Evolutionary conservation across 345 rosid genomes (phyloP).

Genomic region (Euphorbia peplus): DNA sequence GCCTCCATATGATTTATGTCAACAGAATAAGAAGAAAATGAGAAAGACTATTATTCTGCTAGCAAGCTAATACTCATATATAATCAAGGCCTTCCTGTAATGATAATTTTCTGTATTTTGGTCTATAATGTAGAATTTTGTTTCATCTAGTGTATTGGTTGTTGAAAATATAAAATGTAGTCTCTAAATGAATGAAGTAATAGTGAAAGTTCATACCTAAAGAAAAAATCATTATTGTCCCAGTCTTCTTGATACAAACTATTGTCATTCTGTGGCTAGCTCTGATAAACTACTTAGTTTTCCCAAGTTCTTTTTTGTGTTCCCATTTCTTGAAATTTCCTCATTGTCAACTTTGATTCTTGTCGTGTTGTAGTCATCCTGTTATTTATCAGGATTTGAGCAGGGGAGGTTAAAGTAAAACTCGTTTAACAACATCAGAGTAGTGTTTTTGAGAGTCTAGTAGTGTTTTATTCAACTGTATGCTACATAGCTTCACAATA

Average conservation of each 20-base stretch:
- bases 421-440: background rate
- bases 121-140: background rate
- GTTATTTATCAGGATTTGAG: background rate
- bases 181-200: too few relatives aligned
- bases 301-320: background rate
- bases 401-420: background rate
- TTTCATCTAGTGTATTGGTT: background rate
- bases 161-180: background rate
- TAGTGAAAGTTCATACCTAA: background rate
- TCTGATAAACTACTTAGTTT: background rate
- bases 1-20: too few relatives aligned
- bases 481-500: background rate
- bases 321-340: background rate
- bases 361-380: background rate
- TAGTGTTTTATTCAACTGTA: conserved; percentile 4
- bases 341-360: background rate
- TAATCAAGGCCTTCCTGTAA: background rate
- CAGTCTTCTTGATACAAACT: background rate
- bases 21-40: too few relatives aligned
- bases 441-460: background rate
- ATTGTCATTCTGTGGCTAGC: background rate
- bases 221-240: background rate
- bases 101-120: background rate
- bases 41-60: too few relatives aligned
- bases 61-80: too few relatives aligned